These are phyloP conservation scores for Cymbidium sinense DNA, from an alignment of 106 monocot species.

Conservation along the genomic window DNA sequence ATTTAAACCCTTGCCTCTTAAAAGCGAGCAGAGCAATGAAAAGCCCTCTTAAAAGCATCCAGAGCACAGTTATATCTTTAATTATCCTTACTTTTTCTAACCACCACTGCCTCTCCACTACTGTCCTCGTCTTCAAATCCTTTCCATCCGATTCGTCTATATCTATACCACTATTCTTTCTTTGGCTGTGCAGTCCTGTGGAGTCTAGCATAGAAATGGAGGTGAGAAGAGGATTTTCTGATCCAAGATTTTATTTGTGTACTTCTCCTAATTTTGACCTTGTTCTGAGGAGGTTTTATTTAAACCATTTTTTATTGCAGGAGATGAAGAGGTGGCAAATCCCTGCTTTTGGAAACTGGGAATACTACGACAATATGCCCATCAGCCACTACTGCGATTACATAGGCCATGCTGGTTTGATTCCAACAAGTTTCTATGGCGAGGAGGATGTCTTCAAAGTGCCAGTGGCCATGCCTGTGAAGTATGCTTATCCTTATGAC, in stretches of 20 bases:
- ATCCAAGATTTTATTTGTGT: too few species aligned
- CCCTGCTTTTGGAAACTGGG: constrained; percentile 26
- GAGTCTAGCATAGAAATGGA: background rate
- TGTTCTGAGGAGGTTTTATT: too few species aligned
- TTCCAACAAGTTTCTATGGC: background rate
- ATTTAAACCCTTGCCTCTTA: background rate
- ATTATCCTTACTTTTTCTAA: background rate
- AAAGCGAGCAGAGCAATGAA: background rate
- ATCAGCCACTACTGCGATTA: constrained; percentile 21
- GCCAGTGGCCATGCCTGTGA: constrained; percentile 1
- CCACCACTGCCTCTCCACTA: background rate
- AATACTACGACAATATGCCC: constrained; percentile 18
- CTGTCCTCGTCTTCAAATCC: background rate
- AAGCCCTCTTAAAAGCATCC: background rate
- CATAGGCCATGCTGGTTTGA: constrained; percentile 12
- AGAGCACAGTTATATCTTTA: background rate
- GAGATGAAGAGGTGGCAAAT: constrained; percentile 21
- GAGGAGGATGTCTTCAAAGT: constrained; percentile 14
- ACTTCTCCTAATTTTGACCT: too few species aligned
- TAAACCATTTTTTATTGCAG: background rate
- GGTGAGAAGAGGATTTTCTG: background rate
- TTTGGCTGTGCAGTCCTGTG: background rate
- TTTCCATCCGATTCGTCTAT: background rate
- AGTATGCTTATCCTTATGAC: background rate
- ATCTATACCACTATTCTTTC: background rate